phyloP scores from a whole-genome alignment of 2,329 filamentous ascomycete species.

The Botrytis paeoniae region DNA sequence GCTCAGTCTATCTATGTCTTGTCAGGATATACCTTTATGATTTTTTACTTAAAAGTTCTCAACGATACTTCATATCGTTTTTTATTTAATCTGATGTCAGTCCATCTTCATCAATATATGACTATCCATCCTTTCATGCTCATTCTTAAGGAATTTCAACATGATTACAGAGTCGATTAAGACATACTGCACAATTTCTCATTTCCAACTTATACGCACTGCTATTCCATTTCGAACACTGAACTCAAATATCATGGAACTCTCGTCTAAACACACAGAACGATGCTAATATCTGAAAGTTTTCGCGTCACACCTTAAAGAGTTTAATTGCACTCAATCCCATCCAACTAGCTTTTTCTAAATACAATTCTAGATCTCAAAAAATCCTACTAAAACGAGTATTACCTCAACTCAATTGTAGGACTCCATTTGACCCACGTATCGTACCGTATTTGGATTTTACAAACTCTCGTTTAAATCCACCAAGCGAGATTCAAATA shows the following conservation, averaged over 20 bases:
- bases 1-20: neutral
- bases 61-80: rapidly evolving
- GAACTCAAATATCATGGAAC: neutral
- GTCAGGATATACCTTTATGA: neutral
- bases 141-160: rapidly evolving
- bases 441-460: too few species aligned
- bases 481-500: neutral
- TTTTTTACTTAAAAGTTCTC: neutral
- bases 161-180: rapidly evolving
- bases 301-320: too few species aligned
- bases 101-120: neutral
- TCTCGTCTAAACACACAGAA: neutral
- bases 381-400: neutral
- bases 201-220: neutral
- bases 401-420: neutral
- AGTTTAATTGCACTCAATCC: too few species aligned
- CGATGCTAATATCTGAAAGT: rapidly evolving
- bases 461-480: neutral
- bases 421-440: neutral
- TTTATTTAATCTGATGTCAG: neutral
- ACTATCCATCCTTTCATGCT: neutral
- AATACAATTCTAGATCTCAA: neutral
- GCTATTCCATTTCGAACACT: rapidly evolving
- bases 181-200: rapidly evolving
- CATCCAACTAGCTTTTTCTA: neutral